Conservation (phyloP, 176 grass and related monocot genomes). For the Oryza australiensis region DNA sequence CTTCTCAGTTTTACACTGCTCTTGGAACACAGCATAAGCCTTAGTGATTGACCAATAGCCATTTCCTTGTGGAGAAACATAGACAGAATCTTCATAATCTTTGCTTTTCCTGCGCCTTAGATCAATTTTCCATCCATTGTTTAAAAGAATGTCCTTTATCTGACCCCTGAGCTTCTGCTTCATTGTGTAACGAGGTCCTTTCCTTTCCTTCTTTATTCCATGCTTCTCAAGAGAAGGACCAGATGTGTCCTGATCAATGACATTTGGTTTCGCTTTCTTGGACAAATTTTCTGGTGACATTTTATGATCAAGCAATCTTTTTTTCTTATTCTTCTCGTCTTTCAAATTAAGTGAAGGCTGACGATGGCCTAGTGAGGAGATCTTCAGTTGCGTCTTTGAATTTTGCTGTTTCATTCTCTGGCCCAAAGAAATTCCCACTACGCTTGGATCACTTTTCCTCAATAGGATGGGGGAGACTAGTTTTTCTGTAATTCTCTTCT, state of each 20-base stretch:
- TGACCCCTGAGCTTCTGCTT: slow-evolving; percentile 80
- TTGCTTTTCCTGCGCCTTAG: slow-evolving; percentile 65
- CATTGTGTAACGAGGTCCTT: slow-evolving; percentile 43
- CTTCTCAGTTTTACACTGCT: slow-evolving; percentile 47
- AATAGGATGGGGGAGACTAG: slow-evolving; percentile 44
- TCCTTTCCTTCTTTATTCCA: slow-evolving; percentile 45
- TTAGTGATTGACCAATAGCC: slow-evolving; percentile 98
- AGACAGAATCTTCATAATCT: slow-evolving; percentile 84
- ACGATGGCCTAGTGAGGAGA: slow-evolving; percentile 17
- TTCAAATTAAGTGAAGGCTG: slow-evolving; percentile 12
- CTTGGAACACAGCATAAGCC: slow-evolving; percentile 87
- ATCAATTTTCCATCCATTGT: slow-evolving; percentile 86
- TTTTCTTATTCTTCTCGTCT: slow-evolving; percentile 48
- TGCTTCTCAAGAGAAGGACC: slow-evolving; percentile 28
- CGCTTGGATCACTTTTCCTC: slow-evolving; percentile 54
- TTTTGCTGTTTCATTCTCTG: slow-evolving; percentile 37
- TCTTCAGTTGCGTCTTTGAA: slow-evolving; percentile 41
- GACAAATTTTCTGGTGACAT: slow-evolving; percentile 39
- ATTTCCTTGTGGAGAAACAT: slow-evolving; percentile 73
- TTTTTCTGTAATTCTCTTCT: slow-evolving; percentile 46
- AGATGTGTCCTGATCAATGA: slow-evolving; percentile 27
- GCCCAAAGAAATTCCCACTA: slow-evolving; percentile 49
- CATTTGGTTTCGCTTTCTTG: slow-evolving; percentile 50
- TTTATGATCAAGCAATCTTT: slow-evolving; percentile 60
- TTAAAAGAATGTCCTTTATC: slow-evolving; percentile 68